Base-by-base conservation (phyloP, 805 yeast species). In the Kodamaea leandrae region DNA sequence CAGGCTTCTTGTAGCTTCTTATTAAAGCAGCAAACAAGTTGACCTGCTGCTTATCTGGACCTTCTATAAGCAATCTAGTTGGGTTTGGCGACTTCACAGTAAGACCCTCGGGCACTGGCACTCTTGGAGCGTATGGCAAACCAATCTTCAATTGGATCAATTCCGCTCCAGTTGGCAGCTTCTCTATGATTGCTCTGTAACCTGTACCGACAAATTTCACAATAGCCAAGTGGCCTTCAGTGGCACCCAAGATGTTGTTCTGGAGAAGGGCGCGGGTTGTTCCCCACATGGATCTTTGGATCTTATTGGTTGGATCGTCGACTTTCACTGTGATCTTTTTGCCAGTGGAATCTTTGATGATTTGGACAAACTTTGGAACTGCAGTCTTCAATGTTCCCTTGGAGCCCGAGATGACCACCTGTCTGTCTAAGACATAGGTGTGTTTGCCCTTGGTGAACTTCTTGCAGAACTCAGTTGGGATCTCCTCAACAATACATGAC, bases 181-280 rank as follows among this genome's bases (percentile, higher is more conserved):
- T 76, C 51, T 86, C 95, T 14, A 91, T 58, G 46, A 78, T 73
- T 2, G 95, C 96, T 65, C 98, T 82, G 76, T 86, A 93, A 61
- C 99, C 99, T 9, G 98, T 91, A 50, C 99, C 99, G 13, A 88
- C 95, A 51, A 93, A 83, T 64, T 81, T 86, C 48, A 93, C 73
- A 42, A 90, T 84, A 18, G 93, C 80, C 46, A 88, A 64, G 60
- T 93, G 98, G 10, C 98, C 98, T 53, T 90, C 98, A 29, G 88
- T 80, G 28, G 89, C 95, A 39, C 99, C 99, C 26, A 77, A 70
- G 20, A 91, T 74, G 51, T 84, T 77, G 65, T 91, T 91, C 54
- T 81, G 78, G 36, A 93, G 60, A 44, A 83, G 71, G 0, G 95
- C 75, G 59, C 99, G 78, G 39, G 83, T 75, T 5, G 98, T 93